phyloP scores from a whole-genome alignment of 129 eudicot species.

The Saposhnikovia divaricata region DNA sequence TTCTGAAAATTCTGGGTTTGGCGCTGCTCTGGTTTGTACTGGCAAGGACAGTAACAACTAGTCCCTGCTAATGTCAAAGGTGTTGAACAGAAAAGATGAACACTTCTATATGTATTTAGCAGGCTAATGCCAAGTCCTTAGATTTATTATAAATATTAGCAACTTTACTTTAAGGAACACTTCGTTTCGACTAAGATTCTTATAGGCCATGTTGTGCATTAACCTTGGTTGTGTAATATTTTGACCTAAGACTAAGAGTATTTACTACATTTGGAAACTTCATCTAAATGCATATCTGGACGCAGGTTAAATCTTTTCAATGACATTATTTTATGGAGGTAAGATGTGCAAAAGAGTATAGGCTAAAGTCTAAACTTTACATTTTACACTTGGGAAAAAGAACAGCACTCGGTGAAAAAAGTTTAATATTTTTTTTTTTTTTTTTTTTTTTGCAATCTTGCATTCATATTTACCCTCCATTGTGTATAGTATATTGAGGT shows the following conservation, averaged over 20 bases:
- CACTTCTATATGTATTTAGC: background rate
- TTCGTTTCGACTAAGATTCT: background rate
- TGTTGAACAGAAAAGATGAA: background rate
- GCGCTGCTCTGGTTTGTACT: background rate
- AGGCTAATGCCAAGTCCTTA: background rate
- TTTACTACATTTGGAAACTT: background rate
- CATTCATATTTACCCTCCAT: too few relatives aligned
- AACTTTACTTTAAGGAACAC: background rate
- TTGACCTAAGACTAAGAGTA: background rate
- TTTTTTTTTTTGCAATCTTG: too few relatives aligned
- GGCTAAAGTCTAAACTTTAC: too few relatives aligned
- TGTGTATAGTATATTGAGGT: too few relatives aligned
- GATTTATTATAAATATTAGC: background rate
- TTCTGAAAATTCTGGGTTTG: background rate
- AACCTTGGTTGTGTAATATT: background rate
- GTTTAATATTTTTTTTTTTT: too few relatives aligned
- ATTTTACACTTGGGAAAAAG: too few relatives aligned
- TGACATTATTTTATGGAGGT: too few relatives aligned
- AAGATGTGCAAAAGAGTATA: background rate
- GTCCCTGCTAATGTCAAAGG: background rate
- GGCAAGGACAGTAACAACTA: background rate
- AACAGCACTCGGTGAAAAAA: too few relatives aligned
- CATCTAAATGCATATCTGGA: background rate
- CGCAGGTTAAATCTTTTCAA: background rate
- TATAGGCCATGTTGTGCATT: background rate